Conservation (phyloP, 352 stramenopile species). For the Globisporangium paroecandrum region DNA sequence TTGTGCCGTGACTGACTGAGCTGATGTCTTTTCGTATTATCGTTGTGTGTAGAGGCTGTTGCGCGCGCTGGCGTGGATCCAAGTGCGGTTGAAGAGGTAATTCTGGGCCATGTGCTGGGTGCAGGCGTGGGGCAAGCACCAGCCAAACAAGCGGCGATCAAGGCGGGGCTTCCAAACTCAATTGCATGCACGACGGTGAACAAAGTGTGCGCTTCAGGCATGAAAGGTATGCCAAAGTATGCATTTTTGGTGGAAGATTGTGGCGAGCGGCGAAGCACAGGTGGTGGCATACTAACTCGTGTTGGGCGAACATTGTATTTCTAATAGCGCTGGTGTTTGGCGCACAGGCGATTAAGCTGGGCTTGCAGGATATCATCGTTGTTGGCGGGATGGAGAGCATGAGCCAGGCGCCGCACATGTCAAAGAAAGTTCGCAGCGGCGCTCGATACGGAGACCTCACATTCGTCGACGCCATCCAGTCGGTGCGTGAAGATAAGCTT, state of each 20-base stretch:
- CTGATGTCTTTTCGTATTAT: neutral
- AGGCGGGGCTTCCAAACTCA: conserved; percentile 59
- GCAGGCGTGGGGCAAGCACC: conserved; percentile 95
- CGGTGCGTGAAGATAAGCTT: conserved; percentile 23
- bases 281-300: neutral
- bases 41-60: conserved; percentile 31
- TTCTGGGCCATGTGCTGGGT: conserved; percentile 93
- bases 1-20: neutral
- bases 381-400: conserved; percentile 94
- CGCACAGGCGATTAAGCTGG: conserved; percentile 87
- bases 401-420: conserved; percentile 93
- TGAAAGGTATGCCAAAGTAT: conserved; percentile 63
- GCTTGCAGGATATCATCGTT: conserved; percentile 73
- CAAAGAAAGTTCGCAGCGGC: conserved; percentile 65
- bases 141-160: conserved; percentile 85
- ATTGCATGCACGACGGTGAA: conserved; percentile 97
- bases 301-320: neutral
- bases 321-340: conserved; percentile 68
- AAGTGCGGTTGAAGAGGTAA: conserved; percentile 89
- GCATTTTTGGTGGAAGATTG: neutral
- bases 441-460: conserved; percentile 82
- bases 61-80: conserved; percentile 42
- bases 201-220: conserved; percentile 95
- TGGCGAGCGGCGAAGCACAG: neutral
- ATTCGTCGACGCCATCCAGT: conserved; percentile 86